Evolutionary conservation across 805 yeast species (phyloP).

Genomic region (Saccharomycopsis fibuligera): DNA sequence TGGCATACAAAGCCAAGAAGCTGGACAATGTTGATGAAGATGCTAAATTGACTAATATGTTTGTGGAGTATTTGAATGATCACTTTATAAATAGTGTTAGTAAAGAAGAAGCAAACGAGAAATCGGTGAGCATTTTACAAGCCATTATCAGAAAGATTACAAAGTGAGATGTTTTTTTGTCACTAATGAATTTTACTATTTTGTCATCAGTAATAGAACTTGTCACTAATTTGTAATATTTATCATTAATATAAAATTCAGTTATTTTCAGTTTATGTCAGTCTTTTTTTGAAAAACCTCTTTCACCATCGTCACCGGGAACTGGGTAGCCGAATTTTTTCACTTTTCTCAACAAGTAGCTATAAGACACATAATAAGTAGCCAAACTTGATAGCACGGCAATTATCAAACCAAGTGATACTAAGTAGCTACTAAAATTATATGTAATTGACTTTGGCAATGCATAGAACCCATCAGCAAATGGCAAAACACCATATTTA

Average conservation of each 20-base stretch:
- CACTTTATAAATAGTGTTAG: conserved; percentile 10
- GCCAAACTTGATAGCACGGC: conserved; percentile 4
- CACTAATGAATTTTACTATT: too few species aligned
- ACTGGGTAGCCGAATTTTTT: conserved; percentile 6
- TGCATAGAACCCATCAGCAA: conserved; percentile 9
- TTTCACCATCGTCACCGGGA: conserved; percentile 12
- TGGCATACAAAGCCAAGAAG: conserved; percentile 46
- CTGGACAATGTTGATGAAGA: too few species aligned
- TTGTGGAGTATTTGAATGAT: conserved; percentile 28
- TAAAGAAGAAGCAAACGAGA: conserved; percentile 20
- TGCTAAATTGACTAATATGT: conserved; percentile 29
- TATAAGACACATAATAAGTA: conserved; percentile 12
- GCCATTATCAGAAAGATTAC: conserved; percentile 28
- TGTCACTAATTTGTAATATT: too few species aligned
- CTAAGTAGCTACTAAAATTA: background rate
- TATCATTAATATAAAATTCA: background rate
- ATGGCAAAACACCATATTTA: background rate
- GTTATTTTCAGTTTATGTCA: background rate
- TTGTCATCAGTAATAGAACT: too few species aligned
- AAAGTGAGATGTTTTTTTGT: too few species aligned
- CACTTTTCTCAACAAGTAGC: background rate
- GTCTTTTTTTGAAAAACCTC: conserved; percentile 11
- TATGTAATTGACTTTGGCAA: conserved; percentile 6
- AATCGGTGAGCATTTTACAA: conserved; percentile 25
- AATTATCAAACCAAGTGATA: background rate